Base-by-base conservation (phyloP, 129 eudicot species). In the Sambucus nigra region DNA sequence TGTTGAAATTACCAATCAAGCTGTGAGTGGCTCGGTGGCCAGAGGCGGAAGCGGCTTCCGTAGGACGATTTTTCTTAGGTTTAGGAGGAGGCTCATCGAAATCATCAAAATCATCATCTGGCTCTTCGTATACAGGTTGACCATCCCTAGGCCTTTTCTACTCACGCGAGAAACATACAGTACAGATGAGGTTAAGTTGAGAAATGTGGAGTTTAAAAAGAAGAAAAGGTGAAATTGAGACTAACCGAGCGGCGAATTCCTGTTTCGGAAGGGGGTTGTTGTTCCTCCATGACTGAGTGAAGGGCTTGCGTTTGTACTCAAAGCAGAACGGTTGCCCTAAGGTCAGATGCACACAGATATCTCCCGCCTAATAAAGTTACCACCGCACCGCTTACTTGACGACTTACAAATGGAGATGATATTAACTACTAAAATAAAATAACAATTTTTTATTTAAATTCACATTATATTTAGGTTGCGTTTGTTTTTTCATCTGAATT, bases 61-160 rank as follows among this genome's bases (percentile, higher is more conserved):
- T 3, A 26, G 73, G 25, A 23, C 69, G 77, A 29, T 32, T 65
- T 0, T 76, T 70, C 72, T 79, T 87, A 47, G 68, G 65, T 66
- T 64, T 82, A 23, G 76, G 73, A 13, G 85, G 80, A 49, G 66
- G 74, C 24, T 65, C 78, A 24, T 82, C 80, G 7, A 86, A 69
- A 3, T 81, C 92, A 3, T 76, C 95, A 12, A 74, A 66, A 44
- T 79, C 75, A 22, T 86, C 92, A 20, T 65, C 95, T 14, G 48
- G 48, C 47, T 76, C 95, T 3, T 76, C 81, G 49, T 73, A 66
- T 2, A 39, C 55, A 20, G 11, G 53, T 40, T 45, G 35, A 29
- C 5, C 35, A 29, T 39, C 84, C 82, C 84, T 86, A 68, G 82
- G 12, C 52, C 96, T 57, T 82, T 73, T 87, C 96, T 87, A 54